Percentiles rank a stretch among this genome's conserved stretches.
phyloP scores from a whole-genome alignment of 768 basidiomycete species.

The Obba rivulosa region DNA sequence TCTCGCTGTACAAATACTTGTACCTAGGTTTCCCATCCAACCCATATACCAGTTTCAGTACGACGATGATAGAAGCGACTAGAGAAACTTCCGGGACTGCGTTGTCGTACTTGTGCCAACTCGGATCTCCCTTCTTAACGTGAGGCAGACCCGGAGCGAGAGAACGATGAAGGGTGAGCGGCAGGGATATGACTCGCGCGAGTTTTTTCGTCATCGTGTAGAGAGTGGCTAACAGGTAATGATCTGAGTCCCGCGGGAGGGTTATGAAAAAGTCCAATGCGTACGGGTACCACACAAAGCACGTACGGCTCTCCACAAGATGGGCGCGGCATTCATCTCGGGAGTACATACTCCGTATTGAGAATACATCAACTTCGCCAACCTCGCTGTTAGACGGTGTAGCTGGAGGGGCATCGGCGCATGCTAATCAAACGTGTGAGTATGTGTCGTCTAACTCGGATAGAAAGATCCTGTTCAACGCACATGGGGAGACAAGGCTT shows the following conservation, averaged over 20 bases:
- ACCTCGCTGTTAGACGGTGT: constrained; percentile 54
- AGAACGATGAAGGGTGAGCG: constrained; percentile 53
- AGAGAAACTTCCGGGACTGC: constrained; percentile 65
- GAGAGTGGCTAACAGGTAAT: constrained; percentile 44
- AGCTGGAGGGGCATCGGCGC: constrained; percentile 54
- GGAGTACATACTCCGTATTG: constrained; percentile 60
- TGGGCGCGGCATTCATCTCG: constrained; percentile 67
- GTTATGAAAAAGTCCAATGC: constrained; percentile 24
- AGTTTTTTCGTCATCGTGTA: constrained; percentile 62
- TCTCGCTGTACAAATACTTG: constrained; percentile 3
- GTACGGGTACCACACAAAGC: constrained; percentile 70
- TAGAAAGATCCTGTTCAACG: constrained; percentile 16
- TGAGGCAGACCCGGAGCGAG: constrained; percentile 40
- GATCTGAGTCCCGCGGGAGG: background rate
- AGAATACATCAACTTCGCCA: constrained; percentile 52
- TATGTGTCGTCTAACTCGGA: background rate
- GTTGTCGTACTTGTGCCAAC: constrained; percentile 53
- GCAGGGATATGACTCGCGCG: constrained; percentile 47
- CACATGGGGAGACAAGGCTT: constrained; percentile 70
- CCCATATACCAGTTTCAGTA: constrained; percentile 83
- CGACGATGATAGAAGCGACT: constrained; percentile 54
- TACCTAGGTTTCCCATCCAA: constrained; percentile 66
- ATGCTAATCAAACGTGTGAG: constrained; percentile 36
- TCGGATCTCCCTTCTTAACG: constrained; percentile 33
- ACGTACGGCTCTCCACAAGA: constrained; percentile 73